Percentiles rank a stretch among this genome's conserved stretches.
These are phyloP conservation scores for Saccharomycopsis fodiens DNA, from an alignment of 805 yeast genomes.

Conservation along the genomic window DNA sequence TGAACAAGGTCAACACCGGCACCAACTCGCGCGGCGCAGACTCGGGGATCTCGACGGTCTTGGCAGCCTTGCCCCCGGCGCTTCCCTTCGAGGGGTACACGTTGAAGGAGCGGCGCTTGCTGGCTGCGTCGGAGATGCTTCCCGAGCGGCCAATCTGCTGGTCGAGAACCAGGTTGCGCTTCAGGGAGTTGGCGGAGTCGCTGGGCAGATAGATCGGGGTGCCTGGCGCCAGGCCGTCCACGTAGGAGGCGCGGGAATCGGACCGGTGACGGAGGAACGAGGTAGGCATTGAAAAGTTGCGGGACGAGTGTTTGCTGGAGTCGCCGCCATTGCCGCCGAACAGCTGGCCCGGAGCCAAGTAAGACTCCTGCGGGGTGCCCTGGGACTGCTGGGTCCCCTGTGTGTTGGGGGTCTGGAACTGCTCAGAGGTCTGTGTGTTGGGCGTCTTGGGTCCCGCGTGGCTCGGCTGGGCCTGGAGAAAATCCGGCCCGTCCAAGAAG, in stretches of 20 bases:
- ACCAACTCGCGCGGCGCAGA: conserved; percentile 51
- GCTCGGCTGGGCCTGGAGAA: too few species aligned
- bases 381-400: too few species aligned
- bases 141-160: neutral
- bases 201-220: conserved; percentile 7
- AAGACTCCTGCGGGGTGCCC: too few species aligned
- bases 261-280: conserved; percentile 12
- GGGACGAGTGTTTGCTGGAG: conserved; percentile 1
- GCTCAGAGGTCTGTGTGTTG: neutral
- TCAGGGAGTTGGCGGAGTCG: neutral
- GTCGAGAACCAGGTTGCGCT: neutral
- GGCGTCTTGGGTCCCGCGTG: neutral
- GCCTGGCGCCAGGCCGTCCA: conserved; percentile 7
- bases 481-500: too few species aligned
- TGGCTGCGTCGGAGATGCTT: neutral
- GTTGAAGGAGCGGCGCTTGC: conserved; percentile 13
- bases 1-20: conserved; percentile 63
- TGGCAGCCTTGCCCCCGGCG: conserved; percentile 4
- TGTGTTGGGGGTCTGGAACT: neutral
- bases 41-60: conserved; percentile 16
- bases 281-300: conserved; percentile 15
- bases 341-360: neutral
- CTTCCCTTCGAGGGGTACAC: neutral
- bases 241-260: conserved; percentile 15
- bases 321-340: neutral